Percentiles rank a stretch among this genome's conserved stretches.
Conservation (phyloP, 1,284 basidiomycete genomes). For the Neolentinus lepideus region DNA sequence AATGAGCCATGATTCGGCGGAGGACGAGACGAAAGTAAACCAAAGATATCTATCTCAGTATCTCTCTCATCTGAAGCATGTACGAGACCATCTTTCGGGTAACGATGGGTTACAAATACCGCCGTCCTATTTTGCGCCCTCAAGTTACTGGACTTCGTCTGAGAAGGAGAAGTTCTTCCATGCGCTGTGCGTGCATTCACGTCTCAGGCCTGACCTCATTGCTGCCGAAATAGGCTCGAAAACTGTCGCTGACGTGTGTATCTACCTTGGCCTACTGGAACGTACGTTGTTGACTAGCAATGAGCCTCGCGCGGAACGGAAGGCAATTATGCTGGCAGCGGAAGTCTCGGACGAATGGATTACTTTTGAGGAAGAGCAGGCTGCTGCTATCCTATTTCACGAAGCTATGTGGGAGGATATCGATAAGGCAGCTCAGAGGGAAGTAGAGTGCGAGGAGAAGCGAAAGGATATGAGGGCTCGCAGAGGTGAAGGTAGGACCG, state of each 20-base stretch:
- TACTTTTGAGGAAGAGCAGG: conserved; percentile 49
- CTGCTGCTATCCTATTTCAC: conserved; percentile 25
- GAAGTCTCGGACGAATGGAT: conserved; percentile 60
- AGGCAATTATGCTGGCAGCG: conserved; percentile 26
- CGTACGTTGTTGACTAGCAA: conserved; percentile 16
- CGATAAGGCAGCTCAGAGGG: conserved; percentile 13
- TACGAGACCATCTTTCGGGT: background rate
- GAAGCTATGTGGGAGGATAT: conserved; percentile 22
- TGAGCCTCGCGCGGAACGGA: background rate
- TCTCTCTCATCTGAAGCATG: background rate
- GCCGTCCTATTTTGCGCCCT: conserved; percentile 36
- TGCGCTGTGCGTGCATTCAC: conserved; percentile 53
- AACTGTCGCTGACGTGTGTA: conserved; percentile 48
- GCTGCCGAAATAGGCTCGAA: conserved; percentile 58
- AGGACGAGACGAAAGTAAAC: background rate
- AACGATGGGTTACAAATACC: background rate
- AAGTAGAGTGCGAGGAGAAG: conserved; percentile 15
- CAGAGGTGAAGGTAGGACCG: conserved; percentile 12
- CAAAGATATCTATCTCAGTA: background rate
- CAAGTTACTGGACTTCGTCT: conserved; percentile 50
- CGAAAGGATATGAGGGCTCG: conserved; percentile 8
- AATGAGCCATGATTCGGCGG: background rate
- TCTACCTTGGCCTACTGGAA: conserved; percentile 50
- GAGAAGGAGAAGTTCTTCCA: conserved; percentile 73
- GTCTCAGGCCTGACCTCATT: conserved; percentile 65